These are phyloP conservation scores for Zygosaccharomyces gambellarensis DNA, from an alignment of 805 yeast genomes.

Conservation along the genomic window DNA sequence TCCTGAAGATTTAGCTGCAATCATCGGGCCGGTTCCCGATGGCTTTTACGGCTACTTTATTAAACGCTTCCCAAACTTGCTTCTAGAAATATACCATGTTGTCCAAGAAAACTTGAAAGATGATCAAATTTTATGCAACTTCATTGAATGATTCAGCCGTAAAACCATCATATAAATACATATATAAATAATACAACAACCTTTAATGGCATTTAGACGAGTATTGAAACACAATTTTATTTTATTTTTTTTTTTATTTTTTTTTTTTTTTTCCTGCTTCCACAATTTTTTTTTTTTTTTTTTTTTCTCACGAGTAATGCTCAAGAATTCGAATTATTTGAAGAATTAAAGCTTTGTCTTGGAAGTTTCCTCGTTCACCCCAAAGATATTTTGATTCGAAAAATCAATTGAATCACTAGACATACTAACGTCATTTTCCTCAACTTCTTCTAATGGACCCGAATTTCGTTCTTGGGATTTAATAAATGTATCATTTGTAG, in stretches of 20 bases:
- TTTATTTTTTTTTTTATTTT: too few species aligned
- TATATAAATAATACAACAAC: background rate
- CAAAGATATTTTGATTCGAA: background rate
- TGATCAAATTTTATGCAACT: conserved; percentile 55
- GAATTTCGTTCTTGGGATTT: background rate
- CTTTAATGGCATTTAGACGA: background rate
- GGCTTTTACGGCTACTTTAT: conserved; percentile 81
- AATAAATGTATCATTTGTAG: background rate
- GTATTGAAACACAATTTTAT: background rate
- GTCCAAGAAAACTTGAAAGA: conserved; percentile 52
- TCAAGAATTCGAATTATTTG: background rate
- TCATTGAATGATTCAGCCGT: conserved; percentile 10
- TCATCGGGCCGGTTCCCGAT: conserved; percentile 76
- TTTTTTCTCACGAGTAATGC: background rate
- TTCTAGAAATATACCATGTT: conserved; percentile 68
- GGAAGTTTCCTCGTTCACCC: background rate
- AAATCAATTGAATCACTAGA: background rate
- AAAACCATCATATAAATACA: background rate
- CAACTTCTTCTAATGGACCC: background rate
- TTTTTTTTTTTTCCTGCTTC: too few species aligned
- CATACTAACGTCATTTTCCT: background rate
- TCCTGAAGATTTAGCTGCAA: conserved; percentile 56
- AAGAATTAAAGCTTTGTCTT: background rate
- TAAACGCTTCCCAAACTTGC: conserved; percentile 65
- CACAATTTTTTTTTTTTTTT: too few species aligned